Evolutionary conservation across 306 rosid species (phyloP), one percentile per base, ranked within the genome.

Genomic region (Cucurbita ficifolia): DNA sequence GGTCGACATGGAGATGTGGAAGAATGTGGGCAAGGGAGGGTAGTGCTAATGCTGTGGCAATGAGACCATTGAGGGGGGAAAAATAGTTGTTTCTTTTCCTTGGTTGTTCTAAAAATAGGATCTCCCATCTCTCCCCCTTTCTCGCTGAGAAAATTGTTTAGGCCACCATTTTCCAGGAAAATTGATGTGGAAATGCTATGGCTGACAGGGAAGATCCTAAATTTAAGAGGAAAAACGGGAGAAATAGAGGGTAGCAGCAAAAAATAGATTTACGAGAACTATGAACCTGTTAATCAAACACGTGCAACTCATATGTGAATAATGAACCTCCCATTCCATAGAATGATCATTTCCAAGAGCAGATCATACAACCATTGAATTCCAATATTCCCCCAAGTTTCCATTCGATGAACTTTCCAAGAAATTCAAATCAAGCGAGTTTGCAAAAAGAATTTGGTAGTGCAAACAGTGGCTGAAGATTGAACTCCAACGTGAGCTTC

Each of bases 1-100:
- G 71, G 74, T 64, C 8, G 82, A 67, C 19, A 83, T 69, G 67
- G 81, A 22, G 75, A 82, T 19, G 72, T 72, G 5, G 52, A 54
- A 35, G 65, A 79, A 6, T 13, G 38, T 3, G 55, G 73, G 55
- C 21, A 21, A 45, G 73, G 56, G 56, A 18, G 52, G 52, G 33
- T 39, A 38, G 6, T 60, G 50, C 24, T 29, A 29, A 29, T 29
- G 29, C 71, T 63, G 9, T 4, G 10, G 29, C 36, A 19, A 40
- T 6, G 53, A 18, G 18, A 18, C 36, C 5, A 65, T 65, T 19
- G 52, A 65, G 71, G 72, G 63, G 33, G 49, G 36, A 11, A 3
- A 42, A 18, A 65, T 65, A 65, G 72, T 10, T 39, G 3, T 65
- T 19, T 19, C 18, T 19, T 65, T 43, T 65, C 43, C 36, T 18